These are phyloP conservation scores for Pharnaceum exiguum DNA, from an alignment of 148 eudicot species.

Conservation along the genomic window DNA sequence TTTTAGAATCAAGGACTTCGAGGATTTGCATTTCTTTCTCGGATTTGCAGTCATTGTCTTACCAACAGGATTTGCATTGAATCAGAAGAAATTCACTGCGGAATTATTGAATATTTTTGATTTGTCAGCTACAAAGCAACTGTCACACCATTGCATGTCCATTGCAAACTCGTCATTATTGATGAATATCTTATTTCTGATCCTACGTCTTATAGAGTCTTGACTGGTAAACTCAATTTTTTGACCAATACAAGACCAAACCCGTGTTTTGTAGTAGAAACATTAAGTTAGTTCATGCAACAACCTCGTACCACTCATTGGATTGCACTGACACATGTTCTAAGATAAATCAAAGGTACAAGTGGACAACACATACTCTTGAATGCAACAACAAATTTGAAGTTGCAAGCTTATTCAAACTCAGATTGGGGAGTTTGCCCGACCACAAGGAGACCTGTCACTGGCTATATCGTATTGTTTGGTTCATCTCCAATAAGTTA, in stretches of 20 bases:
- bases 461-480: too few relatives aligned
- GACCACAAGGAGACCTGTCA: too few relatives aligned
- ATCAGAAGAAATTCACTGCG: not conserved
- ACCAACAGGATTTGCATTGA: not conserved
- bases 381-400: too few relatives aligned
- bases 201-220: not conserved
- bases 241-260: too few relatives aligned
- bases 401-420: too few relatives aligned
- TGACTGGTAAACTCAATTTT: not conserved
- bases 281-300: not conserved
- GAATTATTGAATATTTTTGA: not conserved
- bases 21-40: not conserved
- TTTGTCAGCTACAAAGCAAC: not conserved
- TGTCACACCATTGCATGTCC: not conserved
- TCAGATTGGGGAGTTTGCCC: too few relatives aligned
- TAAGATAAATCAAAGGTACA: too few relatives aligned
- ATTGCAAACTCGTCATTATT: not conserved
- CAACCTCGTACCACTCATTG: not conserved
- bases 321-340: not conserved
- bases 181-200: not conserved
- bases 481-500: too few relatives aligned
- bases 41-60: not conserved
- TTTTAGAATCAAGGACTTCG: not conserved
- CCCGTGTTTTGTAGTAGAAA: not conserved
- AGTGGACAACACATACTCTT: too few relatives aligned